phyloP scores from a whole-genome alignment of 805 yeast species.

The Ogataea kodamae region DNA sequence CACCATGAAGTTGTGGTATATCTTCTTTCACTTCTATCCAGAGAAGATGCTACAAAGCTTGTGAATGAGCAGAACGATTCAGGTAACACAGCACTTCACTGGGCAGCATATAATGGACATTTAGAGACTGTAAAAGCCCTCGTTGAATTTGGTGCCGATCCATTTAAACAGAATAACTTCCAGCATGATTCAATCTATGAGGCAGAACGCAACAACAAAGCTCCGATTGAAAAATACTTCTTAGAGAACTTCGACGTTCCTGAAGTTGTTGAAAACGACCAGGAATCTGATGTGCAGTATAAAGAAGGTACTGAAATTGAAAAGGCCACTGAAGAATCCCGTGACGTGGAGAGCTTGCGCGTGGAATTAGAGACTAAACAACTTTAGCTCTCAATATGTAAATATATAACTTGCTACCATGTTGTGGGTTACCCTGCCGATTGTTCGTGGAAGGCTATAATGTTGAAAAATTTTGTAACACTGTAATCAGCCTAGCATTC shows the following conservation, averaged over 20 bases:
- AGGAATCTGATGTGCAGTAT: slow-evolving; percentile 35
- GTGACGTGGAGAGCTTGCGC: slow-evolving; percentile 35
- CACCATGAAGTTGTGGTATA: slow-evolving; percentile 65
- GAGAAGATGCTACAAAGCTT: slow-evolving; percentile 42
- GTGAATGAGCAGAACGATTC: slow-evolving; percentile 61
- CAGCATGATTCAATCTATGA: slow-evolving; percentile 85
- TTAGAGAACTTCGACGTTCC: slow-evolving; percentile 69
- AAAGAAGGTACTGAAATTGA: slow-evolving; percentile 51
- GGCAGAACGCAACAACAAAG: slow-evolving; percentile 77
- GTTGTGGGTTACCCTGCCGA: slow-evolving; percentile 13
- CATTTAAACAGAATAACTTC: slow-evolving; percentile 67
- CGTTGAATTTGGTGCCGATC: slow-evolving; percentile 79
- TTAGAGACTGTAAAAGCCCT: slow-evolving; percentile 63
- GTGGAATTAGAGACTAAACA: slow-evolving; percentile 26
- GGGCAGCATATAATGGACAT: slow-evolving; percentile 94
- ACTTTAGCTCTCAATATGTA: slow-evolving; percentile 2
- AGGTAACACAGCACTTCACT: slow-evolving; percentile 93
- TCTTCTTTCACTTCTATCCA: slow-evolving; percentile 47
- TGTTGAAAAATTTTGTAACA: slow-evolving; percentile 16
- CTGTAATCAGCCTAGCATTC: slow-evolving; percentile 1
- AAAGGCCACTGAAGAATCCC: slow-evolving; percentile 44
- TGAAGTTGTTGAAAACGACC: slow-evolving; percentile 41
- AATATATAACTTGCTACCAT: slow-evolving; percentile 4
- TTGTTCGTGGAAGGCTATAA: not conserved
- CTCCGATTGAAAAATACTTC: slow-evolving; percentile 74